Evolutionary conservation across 768 basidiomycete genomes (phyloP), one percentile per base, ranked within the genome.

Genomic region (Leccinellum albellum): DNA sequence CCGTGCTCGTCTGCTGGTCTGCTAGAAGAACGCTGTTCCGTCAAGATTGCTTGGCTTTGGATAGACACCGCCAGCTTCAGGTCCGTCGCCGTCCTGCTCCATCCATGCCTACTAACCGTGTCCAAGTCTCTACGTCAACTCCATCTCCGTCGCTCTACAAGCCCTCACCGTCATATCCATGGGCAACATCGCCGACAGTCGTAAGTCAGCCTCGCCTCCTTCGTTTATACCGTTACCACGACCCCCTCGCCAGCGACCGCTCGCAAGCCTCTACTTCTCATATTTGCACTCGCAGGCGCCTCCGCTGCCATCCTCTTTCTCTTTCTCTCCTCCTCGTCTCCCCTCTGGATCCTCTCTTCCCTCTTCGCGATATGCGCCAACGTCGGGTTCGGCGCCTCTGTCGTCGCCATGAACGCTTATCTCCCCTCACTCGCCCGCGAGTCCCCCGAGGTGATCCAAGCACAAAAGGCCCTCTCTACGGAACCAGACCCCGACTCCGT

Each of bases 161-260:
- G 95, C 94, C 0, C 65, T 98, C n/a, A 91, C 88, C 0, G 94
- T 99, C 37, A 94, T 99, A 54, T 94, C 95, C 6, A 90, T 97
- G 80, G 92, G 93, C 7, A 85, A 85, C 15, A 86, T 96, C 54
- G 96, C 95, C 1, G 93, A 98, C 73, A 84, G 90, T 60, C 86
- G 94, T 95, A 63, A 57, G 89, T 78, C 20, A 37, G 17, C 42
- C 10, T 20, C 4, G 20, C 23, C 10, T 23, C 12, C 6, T 23
- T 44, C 21, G 21, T 20, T 3, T 0, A 21, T 7, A 7, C 32
- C 4, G 9, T 24, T 6, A 49, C 29, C 10, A 6, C 24, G n/a
- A 4, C 76, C 35, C 3, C 26, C 6, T 8, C 35, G 7, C 71
- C 77, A 76, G 88, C 83, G 0, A 73, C 82, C 3, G 84, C 85